Evolutionary conservation across 2,329 filamentous ascomycete genomes (phyloP).

Genomic region (Aspergillus ruber): DNA sequence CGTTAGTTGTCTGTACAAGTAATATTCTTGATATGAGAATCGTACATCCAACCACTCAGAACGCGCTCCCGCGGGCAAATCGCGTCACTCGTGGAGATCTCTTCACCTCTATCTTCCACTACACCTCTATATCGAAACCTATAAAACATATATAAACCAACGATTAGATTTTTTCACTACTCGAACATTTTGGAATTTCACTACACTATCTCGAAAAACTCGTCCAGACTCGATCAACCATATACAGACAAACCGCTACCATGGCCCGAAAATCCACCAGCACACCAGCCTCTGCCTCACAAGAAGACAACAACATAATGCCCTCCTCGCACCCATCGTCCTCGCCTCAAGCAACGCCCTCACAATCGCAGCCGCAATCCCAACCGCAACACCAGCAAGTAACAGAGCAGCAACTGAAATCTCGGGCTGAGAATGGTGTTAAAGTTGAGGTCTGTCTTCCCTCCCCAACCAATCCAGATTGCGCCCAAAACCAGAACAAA

Average conservation of each 20-base stretch:
- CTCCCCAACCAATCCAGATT: not conserved
- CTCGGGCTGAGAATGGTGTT: constrained; percentile 31
- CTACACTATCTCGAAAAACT: no score
- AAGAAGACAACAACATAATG: not conserved
- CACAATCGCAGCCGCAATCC: constrained; percentile 6
- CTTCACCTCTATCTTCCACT: not conserved
- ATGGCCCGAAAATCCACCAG: constrained; percentile 33
- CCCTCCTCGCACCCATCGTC: not conserved
- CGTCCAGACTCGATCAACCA: no score
- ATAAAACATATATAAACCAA: not conserved
- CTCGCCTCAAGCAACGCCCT: no score
- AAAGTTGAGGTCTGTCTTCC: constrained; percentile 32
- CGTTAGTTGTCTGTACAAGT: not conserved
- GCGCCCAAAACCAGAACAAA: not conserved
- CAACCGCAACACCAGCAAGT: constrained; percentile 18
- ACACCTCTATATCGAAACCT: not conserved
- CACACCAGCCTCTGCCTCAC: constrained; percentile 10
- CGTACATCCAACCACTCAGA: not conserved
- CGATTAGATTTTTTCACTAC: no score
- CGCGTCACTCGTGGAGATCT: constrained; percentile 1
- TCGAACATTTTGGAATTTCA: no score
- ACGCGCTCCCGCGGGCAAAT: not conserved
- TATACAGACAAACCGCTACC: constrained; percentile 12
- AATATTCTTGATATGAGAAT: not conserved
- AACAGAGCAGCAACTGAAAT: constrained; percentile 36